A percentile compares a stretch with the other conserved stretches of the same genome.
phyloP scores from a whole-genome alignment of 2,329 filamentous ascomycete genomes.

The Sarocladium brachiariae region DNA sequence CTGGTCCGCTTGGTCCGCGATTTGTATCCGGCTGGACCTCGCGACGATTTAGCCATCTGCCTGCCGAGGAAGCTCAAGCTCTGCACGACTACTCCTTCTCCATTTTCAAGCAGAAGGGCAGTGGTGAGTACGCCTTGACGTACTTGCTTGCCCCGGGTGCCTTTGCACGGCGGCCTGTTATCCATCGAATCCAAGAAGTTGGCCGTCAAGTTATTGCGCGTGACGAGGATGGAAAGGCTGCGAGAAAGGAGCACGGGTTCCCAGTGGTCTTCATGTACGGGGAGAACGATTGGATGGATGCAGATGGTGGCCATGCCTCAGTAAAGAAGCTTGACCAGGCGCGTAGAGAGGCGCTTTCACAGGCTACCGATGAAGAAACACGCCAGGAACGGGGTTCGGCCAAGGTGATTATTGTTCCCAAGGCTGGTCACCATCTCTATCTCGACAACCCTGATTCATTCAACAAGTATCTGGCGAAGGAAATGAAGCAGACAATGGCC shows the following conservation, averaged over 20 bases:
- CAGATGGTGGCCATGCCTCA: conserved; percentile 73
- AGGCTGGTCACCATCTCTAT: conserved; percentile 54
- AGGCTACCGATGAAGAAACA: conserved; percentile 61
- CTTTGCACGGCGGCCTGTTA: conserved; percentile 80
- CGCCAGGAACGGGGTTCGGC: conserved; percentile 68
- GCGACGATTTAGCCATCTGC: conserved; percentile 84
- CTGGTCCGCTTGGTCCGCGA: conserved; percentile 82
- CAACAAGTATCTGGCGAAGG: conserved; percentile 44
- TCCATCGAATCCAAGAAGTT: conserved; percentile 78
- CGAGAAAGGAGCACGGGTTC: conserved; percentile 53
- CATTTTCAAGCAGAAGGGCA: conserved; percentile 86
- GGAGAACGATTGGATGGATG: conserved; percentile 98
- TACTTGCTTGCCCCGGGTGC: conserved; percentile 93
- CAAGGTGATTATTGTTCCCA: conserved; percentile 70
- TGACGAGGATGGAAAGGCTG: conserved; percentile 17
- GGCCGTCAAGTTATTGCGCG: conserved; percentile 58
- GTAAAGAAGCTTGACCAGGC: conserved; percentile 71
- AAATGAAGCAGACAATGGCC: conserved; percentile 42
- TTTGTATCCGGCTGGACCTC: conserved; percentile 94
- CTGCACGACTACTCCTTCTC: conserved; percentile 93
- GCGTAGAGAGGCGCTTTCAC: conserved; percentile 49
- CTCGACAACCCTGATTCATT: conserved; percentile 54
- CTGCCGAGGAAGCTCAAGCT: conserved; percentile 68
- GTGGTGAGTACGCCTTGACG: conserved; percentile 86
- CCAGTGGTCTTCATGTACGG: conserved; percentile 94